A percentile compares a stretch with the other conserved stretches of the same genome.
Evolutionary conservation across 441 rosid species (phyloP).

Genomic region (Flueggea neowawraea): DNA sequence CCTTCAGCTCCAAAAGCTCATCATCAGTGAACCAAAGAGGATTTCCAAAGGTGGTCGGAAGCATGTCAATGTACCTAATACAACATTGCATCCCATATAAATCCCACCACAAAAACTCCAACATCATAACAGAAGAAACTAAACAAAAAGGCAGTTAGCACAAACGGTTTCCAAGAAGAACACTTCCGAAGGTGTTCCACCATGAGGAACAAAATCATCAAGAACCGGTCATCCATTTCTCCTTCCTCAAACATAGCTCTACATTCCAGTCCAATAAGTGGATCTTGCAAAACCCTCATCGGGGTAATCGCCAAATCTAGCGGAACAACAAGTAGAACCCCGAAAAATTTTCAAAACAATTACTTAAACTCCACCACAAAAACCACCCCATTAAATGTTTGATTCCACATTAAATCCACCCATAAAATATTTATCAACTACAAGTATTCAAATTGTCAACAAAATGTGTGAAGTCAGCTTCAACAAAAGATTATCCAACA

Average conservation of each 20-base stretch:
- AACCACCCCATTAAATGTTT: no score
- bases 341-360: slow-evolving; percentile 23
- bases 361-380: no score
- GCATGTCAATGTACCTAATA: slow-evolving; percentile 84
- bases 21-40: slow-evolving; percentile 90
- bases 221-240: slow-evolving; percentile 85
- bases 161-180: slow-evolving; percentile 94
- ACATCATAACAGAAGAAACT: neutral
- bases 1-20: slow-evolving; percentile 74
- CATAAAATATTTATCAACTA: no score
- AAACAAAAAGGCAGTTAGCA: slow-evolving; percentile 4
- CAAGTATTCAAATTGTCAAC: no score
- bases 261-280: slow-evolving; percentile 82
- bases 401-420: no score
- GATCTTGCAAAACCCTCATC: slow-evolving; percentile 95
- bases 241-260: slow-evolving; percentile 81
- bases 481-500: no score
- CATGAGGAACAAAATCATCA: slow-evolving; percentile 76
- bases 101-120: slow-evolving; percentile 3
- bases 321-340: slow-evolving; percentile 74
- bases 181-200: slow-evolving; percentile 75
- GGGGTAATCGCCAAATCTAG: slow-evolving; percentile 89
- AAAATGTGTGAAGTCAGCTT: no score
- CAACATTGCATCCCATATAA: slow-evolving; percentile 17
- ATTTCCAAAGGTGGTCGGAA: slow-evolving; percentile 74